Base-by-base conservation (phyloP, 345 rosid genomes). In the Populus tremula region DNA sequence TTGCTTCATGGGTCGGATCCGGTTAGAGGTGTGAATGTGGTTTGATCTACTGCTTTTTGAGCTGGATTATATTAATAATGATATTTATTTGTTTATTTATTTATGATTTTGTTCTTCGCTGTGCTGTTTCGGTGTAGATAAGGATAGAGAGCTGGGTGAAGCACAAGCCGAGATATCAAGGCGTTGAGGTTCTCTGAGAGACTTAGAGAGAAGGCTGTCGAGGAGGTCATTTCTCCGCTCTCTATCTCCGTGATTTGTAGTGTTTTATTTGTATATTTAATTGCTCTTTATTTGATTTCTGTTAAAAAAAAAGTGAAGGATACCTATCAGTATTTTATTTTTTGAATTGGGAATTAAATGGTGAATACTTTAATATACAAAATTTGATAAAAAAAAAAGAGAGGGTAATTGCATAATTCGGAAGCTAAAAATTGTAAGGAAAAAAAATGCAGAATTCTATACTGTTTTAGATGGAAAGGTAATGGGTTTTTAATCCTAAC, bases 1-100 rank as follows among this genome's bases (percentile, higher is more conserved):
- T 67, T 91, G 83, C 89, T 96, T 77, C 99, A 92, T 83, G 98
- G 99, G 72, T 96, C 99, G 86, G 96, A 96, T 96, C 99, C 97
- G 84, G 90, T 96, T 79, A 90, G 93, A 96, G 99, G 99, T 96
- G 77, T 65, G 83, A 87, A 87, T 87, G 86, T 80, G 82, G 80
- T 77, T 91, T 87, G 93, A 95, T 95, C 98, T 89, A 83, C 74
- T 81, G 72, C 27, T 78, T 87, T 84, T 72, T 29, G 77, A 50
- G 77, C 81, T 36, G 81, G 70, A 78, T 86, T 6, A 18, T 23
- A 63, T 74, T 65, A 61, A 64, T 77, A 78, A 69, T 59, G 41
- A 29, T 76, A 84, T 85, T 45, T 13, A 67, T 75, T 79, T 79
- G 50, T 70, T 76, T 76, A 67, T 75, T 79, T 79, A 56, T 70